Evolutionary conservation across 805 yeast species (phyloP), one percentile per base, ranked within the genome.

Genomic region (Metschnikowia noctiluminum): DNA sequence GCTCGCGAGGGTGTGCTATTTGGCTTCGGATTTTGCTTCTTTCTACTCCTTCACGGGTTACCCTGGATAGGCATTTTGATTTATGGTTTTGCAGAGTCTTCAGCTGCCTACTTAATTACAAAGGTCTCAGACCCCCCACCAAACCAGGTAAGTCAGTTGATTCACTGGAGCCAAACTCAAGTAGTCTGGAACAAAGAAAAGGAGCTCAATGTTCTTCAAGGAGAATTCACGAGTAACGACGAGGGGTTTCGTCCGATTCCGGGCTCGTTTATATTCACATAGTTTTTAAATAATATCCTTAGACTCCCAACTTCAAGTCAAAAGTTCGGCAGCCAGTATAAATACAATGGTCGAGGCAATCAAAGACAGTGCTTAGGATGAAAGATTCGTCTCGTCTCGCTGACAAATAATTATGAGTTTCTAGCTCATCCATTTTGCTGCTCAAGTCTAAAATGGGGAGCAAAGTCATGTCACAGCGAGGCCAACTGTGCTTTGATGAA

Each of bases 1-100:
- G 71, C 80, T 12, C 68, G 86, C 36, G 80, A 77, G 46, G 85
- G 85, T 0, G 70, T 78, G 30, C 62, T 82, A 43, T 75, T 77
- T 52, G 85, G 85, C 6, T 80, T 80, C 53, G 80, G 84, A 3
- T 58, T 78, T 8, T 71, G 71, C 41, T 77, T 72, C 60, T 80
- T 68, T 53, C 53, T 66, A 46, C 59, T 78, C 42, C 61, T 79
- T 46, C 62, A 59, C 15, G 41, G 64, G 35, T 59, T 73, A 14
- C 83, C 82, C 0, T 70, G 70, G 54, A 56, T 76, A 4, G 77
- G 83, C 0, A 67, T 78, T 21, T 55, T 80, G 12, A 64, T 76
- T 16, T 78, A 77, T 52, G 80, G 81, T 13, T 61, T 80, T 39
- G 84, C 83, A 2, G 77, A 79, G 58, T 72, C 80, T 2, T 71